A percentile compares a stretch with the other conserved stretches of the same genome.
Conservation (phyloP, 768 basidiomycete genomes). For the Pisolithus marmoratus region DNA sequence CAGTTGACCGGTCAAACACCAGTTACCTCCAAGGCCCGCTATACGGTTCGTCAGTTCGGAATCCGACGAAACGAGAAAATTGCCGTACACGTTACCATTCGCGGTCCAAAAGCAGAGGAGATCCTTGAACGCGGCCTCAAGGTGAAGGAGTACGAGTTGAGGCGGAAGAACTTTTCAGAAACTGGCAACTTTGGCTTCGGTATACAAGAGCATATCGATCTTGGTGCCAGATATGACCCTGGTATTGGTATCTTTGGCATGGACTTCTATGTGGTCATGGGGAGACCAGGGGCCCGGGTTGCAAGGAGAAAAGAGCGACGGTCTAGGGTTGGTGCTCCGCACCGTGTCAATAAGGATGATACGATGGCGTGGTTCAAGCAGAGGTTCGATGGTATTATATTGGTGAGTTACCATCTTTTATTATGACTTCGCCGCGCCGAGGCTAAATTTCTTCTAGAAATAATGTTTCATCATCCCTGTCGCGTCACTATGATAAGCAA, state of each 20-base stretch:
- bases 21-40: slow-evolving; percentile 98
- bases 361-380: slow-evolving; percentile 99
- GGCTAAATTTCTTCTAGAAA: slow-evolving; percentile 15
- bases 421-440: neutral
- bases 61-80: slow-evolving; percentile 99
- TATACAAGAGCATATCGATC: slow-evolving; percentile 98
- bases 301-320: slow-evolving; percentile 86
- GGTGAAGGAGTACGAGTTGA: slow-evolving; percentile 99
- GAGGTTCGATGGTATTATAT: slow-evolving; percentile 96
- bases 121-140: slow-evolving; percentile 98
- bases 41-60: slow-evolving; percentile 98
- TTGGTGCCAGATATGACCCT: slow-evolving; percentile 98
- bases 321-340: slow-evolving; percentile 79
- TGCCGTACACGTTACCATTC: slow-evolving; percentile 97
- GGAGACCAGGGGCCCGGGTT: slow-evolving; percentile 88
- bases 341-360: slow-evolving; percentile 94
- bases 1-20: slow-evolving; percentile 99
- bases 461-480: slow-evolving; percentile 5
- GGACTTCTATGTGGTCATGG: slow-evolving; percentile 99
- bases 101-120: slow-evolving; percentile 99
- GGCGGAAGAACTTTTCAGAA: slow-evolving; percentile 95
- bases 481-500: slow-evolving; percentile 1
- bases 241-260: slow-evolving; percentile 99
- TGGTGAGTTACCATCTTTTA: slow-evolving; percentile 46
- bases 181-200: slow-evolving; percentile 99